Evolutionary conservation across 2,329 filamentous ascomycete species (phyloP).

Genomic region (Aphanocladium album): DNA sequence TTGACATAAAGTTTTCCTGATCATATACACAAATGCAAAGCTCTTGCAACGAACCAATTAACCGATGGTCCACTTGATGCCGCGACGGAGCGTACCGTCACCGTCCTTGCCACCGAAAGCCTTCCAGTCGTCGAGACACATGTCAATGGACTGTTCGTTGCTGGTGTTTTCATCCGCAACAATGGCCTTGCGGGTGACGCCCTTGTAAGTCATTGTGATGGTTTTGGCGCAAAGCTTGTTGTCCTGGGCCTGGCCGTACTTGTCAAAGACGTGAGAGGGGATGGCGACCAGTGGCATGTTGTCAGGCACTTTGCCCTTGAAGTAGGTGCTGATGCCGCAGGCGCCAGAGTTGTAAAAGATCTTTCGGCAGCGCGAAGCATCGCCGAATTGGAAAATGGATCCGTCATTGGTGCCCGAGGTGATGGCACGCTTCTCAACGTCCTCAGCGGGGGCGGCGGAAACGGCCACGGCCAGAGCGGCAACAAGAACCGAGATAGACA

Average conservation of each 20-base stretch:
- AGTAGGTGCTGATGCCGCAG: conserved; percentile 13
- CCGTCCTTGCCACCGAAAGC: conserved; percentile 13
- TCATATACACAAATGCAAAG: background rate
- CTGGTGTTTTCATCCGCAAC: conserved; percentile 18
- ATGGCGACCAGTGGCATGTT: conserved; percentile 11
- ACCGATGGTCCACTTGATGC: conserved; percentile 12
- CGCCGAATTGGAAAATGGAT: conserved; percentile 14
- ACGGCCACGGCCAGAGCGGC: background rate
- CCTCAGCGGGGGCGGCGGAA: background rate
- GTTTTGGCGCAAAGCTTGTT: conserved; percentile 14
- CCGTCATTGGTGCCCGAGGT: conserved; percentile 10
- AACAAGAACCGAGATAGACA: background rate
- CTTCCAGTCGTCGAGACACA: conserved; percentile 14
- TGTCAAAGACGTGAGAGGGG: conserved; percentile 9
- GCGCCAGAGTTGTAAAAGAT: conserved; percentile 10
- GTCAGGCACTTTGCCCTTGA: conserved; percentile 5
- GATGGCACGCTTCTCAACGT: background rate
- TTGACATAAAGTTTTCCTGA: background rate
- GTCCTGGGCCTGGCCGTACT: conserved; percentile 8
- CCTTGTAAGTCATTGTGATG: conserved; percentile 14
- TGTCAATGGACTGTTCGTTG: conserved; percentile 20
- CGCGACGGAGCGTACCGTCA: conserved; percentile 7
- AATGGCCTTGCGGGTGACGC: conserved; percentile 14
- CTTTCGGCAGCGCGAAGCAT: conserved; percentile 7
- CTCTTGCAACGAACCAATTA: background rate